Conservation (phyloP, 345 rosid species). For the Populus davidiana region DNA sequence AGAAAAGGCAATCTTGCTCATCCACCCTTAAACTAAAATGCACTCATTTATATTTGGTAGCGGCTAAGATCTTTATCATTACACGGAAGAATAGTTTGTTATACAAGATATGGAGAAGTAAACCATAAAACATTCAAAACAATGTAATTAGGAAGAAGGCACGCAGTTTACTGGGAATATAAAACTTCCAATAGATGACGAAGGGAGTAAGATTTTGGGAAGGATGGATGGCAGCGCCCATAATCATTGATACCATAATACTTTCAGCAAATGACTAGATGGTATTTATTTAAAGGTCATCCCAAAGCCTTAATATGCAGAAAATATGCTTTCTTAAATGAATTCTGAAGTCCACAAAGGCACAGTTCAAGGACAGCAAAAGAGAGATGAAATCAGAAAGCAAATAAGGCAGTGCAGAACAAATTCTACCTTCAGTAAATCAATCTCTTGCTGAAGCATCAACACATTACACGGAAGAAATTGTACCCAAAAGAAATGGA, state of each 20-base stretch:
- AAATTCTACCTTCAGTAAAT: slow-evolving; percentile 76
- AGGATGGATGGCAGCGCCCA: not conserved
- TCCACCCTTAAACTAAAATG: not conserved
- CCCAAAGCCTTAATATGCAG: not conserved
- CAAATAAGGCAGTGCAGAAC: not conserved
- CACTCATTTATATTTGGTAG: not conserved
- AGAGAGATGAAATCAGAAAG: not conserved
- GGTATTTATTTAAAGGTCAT: not conserved
- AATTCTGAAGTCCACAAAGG: not conserved
- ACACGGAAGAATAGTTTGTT: not conserved
- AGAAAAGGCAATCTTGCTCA: not conserved
- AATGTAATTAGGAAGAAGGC: too few species aligned
- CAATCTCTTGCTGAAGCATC: slow-evolving; percentile 92
- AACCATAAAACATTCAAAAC: too few species aligned
- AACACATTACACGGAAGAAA: slow-evolving; percentile 28
- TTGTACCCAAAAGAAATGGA: slow-evolving; percentile 30
- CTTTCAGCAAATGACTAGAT: not conserved
- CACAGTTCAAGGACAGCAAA: not conserved
- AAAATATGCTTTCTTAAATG: not conserved
- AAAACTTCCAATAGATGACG: not conserved
- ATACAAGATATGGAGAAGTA: not conserved
- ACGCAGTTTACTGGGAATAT: not conserved
- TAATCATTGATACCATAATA: not conserved
- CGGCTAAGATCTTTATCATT: not conserved
- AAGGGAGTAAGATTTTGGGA: not conserved